Evolutionary conservation across 2,329 filamentous ascomycete species (phyloP), one percentile per base, ranked within the genome.

Genomic region (Colletotrichum sp.): DNA sequence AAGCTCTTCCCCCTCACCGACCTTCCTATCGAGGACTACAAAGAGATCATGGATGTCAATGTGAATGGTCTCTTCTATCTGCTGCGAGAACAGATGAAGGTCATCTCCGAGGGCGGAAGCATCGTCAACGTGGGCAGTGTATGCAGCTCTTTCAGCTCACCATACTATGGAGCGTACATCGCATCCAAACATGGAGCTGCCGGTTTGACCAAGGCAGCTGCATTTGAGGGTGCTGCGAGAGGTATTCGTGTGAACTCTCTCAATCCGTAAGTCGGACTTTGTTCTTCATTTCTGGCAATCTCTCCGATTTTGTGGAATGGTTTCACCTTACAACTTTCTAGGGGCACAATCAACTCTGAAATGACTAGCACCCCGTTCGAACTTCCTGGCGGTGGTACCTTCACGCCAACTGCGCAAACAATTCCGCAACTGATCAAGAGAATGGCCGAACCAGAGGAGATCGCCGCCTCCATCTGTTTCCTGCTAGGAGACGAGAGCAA

Each of bases 91-190:
- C 52, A 80, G 74, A 77, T 80, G 76, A 77, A 78, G 55, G 77
- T 79, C 32, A 74, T 80, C 62, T 81, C 82, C 1, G 79, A 81
- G 3, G 81, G 82, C 2, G 86, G 85, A 1, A 86, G 86, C 78
- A 87, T 89, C 64, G 87, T 89, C 73, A 88, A 86, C 80, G 83
- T 85, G 34, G 79, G 84, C 28, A 86, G 84, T 76, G 83, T 86
- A 57, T 79, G 78, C 64, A 80, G 80, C 8, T 77, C 75, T 48
- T 78, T 78, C 70, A 75, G 78, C 7, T 78, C 79, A 34, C 77
- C 84, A 0, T 71, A 82, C 44, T 84, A 84, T n/a, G 83, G 77
- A 4, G 77, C 79, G 2, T 80, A 80, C 63, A 82, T 82, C 7
- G 80, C 83, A 1, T 81, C 83, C 3, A 86, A 87, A 75, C 84